Evolutionary conservation across 495 filamentous ascomycete genomes (phyloP).

Genomic region (Aspergillus egyptiacus): DNA sequence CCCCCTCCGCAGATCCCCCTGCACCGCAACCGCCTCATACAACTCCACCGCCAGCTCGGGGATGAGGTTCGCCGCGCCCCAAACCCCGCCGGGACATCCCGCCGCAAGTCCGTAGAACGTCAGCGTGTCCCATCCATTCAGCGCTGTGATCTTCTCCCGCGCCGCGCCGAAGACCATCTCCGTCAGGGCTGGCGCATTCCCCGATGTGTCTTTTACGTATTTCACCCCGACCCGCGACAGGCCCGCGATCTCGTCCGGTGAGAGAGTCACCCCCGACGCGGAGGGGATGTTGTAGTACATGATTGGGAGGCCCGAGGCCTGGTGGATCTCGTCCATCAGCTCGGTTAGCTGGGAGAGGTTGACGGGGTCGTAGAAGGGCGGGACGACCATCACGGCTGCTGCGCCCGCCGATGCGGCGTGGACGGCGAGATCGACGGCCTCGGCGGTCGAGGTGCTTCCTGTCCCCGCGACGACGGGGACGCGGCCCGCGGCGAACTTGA

Average conservation of each 20-base stretch:
- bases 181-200: constrained; percentile 31
- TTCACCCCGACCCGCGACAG: constrained; percentile 28
- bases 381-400: constrained; percentile 33
- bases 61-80: constrained; percentile 35
- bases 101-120: constrained; percentile 35
- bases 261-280: constrained; percentile 23
- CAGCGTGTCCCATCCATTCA: constrained; percentile 36
- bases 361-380: constrained; percentile 36
- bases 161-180: constrained; percentile 28
- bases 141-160: constrained; percentile 26
- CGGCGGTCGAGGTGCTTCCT: constrained; percentile 24
- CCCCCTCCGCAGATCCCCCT: constrained; percentile 26
- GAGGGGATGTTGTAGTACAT: constrained; percentile 36
- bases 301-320: constrained; percentile 24
- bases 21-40: constrained; percentile 28
- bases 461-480: constrained; percentile 33
- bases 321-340: constrained; percentile 27
- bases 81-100: constrained; percentile 26
- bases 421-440: constrained; percentile 30
- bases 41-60: constrained; percentile 32
- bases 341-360: constrained; percentile 27
- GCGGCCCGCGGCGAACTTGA: constrained; percentile 30
- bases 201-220: constrained; percentile 36
- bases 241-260: constrained; percentile 24
- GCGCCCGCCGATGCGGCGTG: constrained; percentile 31